Percentiles rank a stretch among this genome's conserved stretches.
Conservation (phyloP, 192 early-diverging fungal genomes). For the Rhizoclosmatium globosum region DNA sequence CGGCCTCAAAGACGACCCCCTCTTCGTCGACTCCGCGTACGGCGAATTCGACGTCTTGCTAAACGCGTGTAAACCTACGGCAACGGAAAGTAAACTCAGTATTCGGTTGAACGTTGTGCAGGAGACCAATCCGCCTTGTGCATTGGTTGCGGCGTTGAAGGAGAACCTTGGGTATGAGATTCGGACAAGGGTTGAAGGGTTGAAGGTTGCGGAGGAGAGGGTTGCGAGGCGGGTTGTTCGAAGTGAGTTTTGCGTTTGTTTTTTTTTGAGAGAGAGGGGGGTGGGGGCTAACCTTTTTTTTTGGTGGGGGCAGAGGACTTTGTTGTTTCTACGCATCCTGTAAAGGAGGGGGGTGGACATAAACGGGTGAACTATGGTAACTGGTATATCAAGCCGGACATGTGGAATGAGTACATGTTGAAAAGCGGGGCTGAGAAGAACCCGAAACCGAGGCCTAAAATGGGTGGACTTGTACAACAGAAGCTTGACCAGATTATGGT, state of each 20-base stretch:
- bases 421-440: conserved; percentile 37
- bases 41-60: conserved; percentile 54
- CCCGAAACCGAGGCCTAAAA: conserved; percentile 31
- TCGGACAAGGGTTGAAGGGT: background rate
- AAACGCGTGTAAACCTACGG: conserved; percentile 55
- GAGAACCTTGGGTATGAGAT: conserved; percentile 39
- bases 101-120: conserved; percentile 49
- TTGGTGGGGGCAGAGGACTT: background rate
- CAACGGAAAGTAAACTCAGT: conserved; percentile 49
- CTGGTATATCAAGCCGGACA: conserved; percentile 48
- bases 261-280: no score
- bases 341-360: no score
- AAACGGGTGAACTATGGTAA: conserved; percentile 36
- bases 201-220: conserved; percentile 17
- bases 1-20: background rate
- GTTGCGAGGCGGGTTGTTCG: background rate
- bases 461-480: conserved; percentile 52
- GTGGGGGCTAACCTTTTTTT: background rate
- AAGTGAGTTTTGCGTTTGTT: background rate
- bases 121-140: conserved; percentile 48
- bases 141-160: conserved; percentile 24
- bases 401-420: conserved; percentile 50
- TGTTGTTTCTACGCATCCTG: no score
- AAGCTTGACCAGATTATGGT: conserved; percentile 51
- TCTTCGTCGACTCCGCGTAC: background rate